phyloP scores from a whole-genome alignment of 2,329 filamentous ascomycete species.

The Calycina marina region DNA sequence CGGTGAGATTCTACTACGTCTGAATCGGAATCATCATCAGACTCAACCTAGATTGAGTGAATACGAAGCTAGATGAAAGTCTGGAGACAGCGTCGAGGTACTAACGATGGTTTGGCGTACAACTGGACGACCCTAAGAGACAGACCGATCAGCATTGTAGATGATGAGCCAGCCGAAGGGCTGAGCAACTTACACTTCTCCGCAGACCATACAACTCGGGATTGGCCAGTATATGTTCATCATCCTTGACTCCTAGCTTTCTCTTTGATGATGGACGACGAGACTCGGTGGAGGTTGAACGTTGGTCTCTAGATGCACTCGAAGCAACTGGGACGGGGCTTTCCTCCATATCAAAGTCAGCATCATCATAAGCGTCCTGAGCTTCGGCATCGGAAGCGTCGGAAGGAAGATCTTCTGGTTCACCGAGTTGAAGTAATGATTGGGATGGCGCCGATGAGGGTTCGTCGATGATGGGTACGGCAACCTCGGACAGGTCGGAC shows the following conservation, averaged over 20 bases:
- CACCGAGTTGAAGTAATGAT: slow-evolving; percentile 20
- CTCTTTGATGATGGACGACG: slow-evolving; percentile 55
- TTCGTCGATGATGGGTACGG: slow-evolving; percentile 38
- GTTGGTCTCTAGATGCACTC: slow-evolving; percentile 33
- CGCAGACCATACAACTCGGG: slow-evolving; percentile 90
- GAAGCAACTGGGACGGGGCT: slow-evolving; percentile 35
- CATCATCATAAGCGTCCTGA: slow-evolving; percentile 48
- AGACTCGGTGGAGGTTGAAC: slow-evolving; percentile 57
- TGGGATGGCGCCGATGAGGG: slow-evolving; percentile 31
- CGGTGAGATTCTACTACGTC: slow-evolving; percentile 47
- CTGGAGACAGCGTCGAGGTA: no score
- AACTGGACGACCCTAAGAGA: slow-evolving; percentile 35
- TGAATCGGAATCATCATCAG: slow-evolving; percentile 54
- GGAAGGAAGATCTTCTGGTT: slow-evolving; percentile 17
- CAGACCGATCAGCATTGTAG: slow-evolving; percentile 11
- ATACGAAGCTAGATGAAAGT: no score
- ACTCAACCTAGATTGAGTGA: slow-evolving; percentile 49
- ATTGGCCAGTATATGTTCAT: slow-evolving; percentile 78
- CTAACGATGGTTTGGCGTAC: slow-evolving; percentile 40
- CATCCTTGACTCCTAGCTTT: slow-evolving; percentile 51
- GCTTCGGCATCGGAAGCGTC: slow-evolving; percentile 20
- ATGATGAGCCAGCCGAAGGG: slow-evolving; percentile 21
- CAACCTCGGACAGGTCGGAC: slow-evolving; percentile 62
- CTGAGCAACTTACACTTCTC: slow-evolving; percentile 57
- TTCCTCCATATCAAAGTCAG: slow-evolving; percentile 61